Base-by-base conservation (phyloP, 192 early-diverging fungal genomes). In the Lunasporangiospora selenospora region DNA sequence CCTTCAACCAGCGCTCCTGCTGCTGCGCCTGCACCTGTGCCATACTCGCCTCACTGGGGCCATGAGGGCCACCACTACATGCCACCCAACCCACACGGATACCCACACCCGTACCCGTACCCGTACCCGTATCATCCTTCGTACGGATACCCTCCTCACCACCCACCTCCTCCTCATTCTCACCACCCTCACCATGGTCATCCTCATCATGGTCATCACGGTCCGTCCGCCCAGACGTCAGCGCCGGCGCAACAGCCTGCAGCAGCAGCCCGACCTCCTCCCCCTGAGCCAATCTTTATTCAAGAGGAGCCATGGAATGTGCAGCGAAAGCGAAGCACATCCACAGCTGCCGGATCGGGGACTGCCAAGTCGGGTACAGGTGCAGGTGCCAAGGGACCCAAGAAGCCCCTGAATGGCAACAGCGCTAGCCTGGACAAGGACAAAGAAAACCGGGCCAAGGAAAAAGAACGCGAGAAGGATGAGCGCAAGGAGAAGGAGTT, bases 231-330 rank as follows among this genome's bases (percentile, higher is more conserved):
- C 10, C 58, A 60, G 23, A 44, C 45, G 23, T 32, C 19, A 6
- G 34, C 48, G 18, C 29, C 67, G 9, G 48, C 59, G 24, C 39
- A 31, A 1, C 50, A 52, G 11, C 49, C 36, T 11, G 27, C 38
- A 1, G 21, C 31, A 15, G 23, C 51, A 26, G 32, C 41, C 7
- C 27, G 34, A 27, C 34, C 58, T 21, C 24, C 13, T 0, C 65
- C 53, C 26, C 67, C 67, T 2, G 67, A 71, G 58, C 67, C 67
- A 11, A 71, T 71, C 53, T 71, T 71, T 57, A 71, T 71, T 39
- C 67, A 71, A 41, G 67, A 71, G 23, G 67, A 71, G 27, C 67
- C 67, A 8, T 71, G 67, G 67, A 49, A 44, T 27, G 67, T 71
- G 12, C 67, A 71, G 30, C 43, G 67, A 4, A 71, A 71, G 45